Base-by-base conservation (phyloP, 768 basidiomycete genomes). In the Cytidiella melzeri region DNA sequence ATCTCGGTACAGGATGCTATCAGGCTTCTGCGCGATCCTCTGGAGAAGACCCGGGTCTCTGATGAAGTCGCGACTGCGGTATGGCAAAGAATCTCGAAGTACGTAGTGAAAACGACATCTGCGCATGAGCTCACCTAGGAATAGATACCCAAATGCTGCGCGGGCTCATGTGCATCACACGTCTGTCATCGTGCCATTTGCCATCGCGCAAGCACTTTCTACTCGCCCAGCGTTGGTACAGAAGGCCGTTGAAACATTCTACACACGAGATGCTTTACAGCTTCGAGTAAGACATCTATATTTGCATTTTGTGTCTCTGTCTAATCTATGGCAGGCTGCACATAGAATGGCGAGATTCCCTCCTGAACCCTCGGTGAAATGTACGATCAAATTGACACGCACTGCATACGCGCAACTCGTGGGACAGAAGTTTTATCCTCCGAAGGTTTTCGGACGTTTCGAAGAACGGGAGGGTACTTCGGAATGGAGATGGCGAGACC, bases 351-450 rank as follows among this genome's bases (percentile, higher is more conserved):
- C 84, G 3, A 82, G 90, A 45, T 98, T 98, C 64, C 80, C 91
- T 4, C 93, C 95, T 12, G 69, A 75, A 20, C 73, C 85, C 3
- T 72, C 73, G 4, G 68, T 81, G 5, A 72, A 88, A 13, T 72
- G 75, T 2, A 74, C 79, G 1, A 76, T 95, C 11, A 79, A 69
- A 50, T 77, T 95, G 78, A 96, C 95, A 2, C 77, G 93, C 45
- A 87, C 91, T 0, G 89, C 92, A 1, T 99, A 96, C 64, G 96
- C 96, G 5, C 96, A 98, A 61, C 71, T 98, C 23, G 65, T 84
- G 28, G 88, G 92, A 5, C 96, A 98, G 67, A 88, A 82, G 48
- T 97, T 98, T 64, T 86, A 83, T 61, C 87, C 95, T 4, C 92
- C 94, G 1, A 92, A 87, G 61, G 72, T 87, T 23, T 99, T 97